A percentile compares a stretch with the other conserved stretches of the same genome.
Conservation (phyloP, 345 rosid species). For the Syzygium jambos region DNA sequence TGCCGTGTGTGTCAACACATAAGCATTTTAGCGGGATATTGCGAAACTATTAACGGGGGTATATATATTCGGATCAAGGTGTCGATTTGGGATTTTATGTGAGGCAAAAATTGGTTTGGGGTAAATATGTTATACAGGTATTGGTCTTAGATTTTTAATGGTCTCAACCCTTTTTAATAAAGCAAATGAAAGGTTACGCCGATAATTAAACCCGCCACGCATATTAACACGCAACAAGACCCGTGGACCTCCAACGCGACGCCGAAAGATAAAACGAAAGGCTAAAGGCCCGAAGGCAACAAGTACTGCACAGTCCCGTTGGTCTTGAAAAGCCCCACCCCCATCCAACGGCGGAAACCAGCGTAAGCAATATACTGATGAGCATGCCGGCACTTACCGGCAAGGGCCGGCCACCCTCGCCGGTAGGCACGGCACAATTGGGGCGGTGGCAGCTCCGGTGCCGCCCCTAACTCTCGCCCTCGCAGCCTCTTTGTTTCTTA, state of each 20-base stretch:
- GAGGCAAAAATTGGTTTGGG: neutral
- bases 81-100: accelerated
- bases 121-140: neutral
- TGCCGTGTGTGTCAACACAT: too few relatives aligned
- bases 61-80: neutral
- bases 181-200: neutral
- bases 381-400: neutral
- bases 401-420: neutral
- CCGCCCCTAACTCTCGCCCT: neutral
- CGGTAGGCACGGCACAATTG: neutral
- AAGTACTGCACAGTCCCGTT: neutral
- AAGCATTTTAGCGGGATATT: neutral
- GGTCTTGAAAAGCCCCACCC: neutral
- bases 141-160: too few relatives aligned
- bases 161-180: neutral
- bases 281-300: neutral
- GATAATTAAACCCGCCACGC: neutral
- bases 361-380: neutral
- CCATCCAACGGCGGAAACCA: neutral
- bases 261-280: neutral
- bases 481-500: neutral
- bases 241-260: too few relatives aligned
- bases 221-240: too few relatives aligned
- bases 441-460: neutral
- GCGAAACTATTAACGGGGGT: accelerated